A percentile compares a stretch with the other conserved stretches of the same genome.
Conservation (phyloP, 2,329 filamentous ascomycete genomes). For the Aspergillus versicolor region DNA sequence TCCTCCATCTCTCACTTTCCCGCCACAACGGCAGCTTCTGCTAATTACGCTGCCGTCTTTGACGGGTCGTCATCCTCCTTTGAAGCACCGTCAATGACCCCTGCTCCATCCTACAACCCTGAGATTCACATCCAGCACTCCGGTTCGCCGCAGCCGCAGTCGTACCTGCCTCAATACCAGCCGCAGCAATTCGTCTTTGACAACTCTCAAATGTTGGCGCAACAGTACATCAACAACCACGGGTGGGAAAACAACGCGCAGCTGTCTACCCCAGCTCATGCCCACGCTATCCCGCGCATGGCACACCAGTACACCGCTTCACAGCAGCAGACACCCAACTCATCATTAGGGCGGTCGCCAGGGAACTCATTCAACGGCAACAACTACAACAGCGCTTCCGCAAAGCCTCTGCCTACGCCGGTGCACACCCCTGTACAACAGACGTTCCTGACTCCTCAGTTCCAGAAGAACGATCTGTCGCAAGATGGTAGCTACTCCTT, state of each 20-base stretch:
- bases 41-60: conserved; percentile 26
- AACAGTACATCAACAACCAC: conserved; percentile 38
- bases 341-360: conserved; percentile 44
- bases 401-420: conserved; percentile 57
- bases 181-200: conserved; percentile 25
- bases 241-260: conserved; percentile 38
- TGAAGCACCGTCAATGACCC: conserved; percentile 43
- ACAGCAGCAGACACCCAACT: conserved; percentile 43
- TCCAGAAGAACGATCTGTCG: conserved; percentile 46
- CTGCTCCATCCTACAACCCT: conserved; percentile 39
- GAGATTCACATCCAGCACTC: conserved; percentile 35
- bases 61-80: conserved; percentile 29
- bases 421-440: conserved; percentile 55
- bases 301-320: conserved; percentile 17
- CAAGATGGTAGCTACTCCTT: conserved; percentile 46
- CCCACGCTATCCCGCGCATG: conserved; percentile 25
- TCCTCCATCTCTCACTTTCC: conserved; percentile 33
- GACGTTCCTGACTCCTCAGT: conserved; percentile 48
- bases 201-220: conserved; percentile 41
- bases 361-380: conserved; percentile 41
- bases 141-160: conserved; percentile 31
- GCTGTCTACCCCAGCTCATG: conserved; percentile 35
- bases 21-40: conserved; percentile 25
- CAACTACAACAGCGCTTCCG: conserved; percentile 37
- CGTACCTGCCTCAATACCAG: conserved; percentile 32